phyloP scores from a whole-genome alignment of 2,329 filamentous ascomycete genomes.

The Ustulina deusta region DNA sequence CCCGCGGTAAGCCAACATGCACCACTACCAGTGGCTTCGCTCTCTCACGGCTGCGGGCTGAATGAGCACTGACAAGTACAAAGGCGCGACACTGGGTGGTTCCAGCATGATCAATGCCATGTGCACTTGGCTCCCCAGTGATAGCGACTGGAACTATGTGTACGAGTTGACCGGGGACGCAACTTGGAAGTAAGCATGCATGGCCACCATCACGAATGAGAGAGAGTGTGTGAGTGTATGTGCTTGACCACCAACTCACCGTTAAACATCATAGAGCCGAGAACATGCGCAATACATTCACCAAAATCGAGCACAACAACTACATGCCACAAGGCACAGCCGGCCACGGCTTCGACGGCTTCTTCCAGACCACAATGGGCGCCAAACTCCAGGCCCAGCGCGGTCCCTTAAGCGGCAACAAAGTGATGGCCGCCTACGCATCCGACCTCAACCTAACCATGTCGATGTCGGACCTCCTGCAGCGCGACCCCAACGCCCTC shows the following conservation, averaged over 20 bases:
- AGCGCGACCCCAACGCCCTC: conserved; percentile 38
- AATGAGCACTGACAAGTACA: conserved; percentile 5
- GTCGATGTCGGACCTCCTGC: conserved; percentile 32
- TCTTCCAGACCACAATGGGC: conserved; percentile 35
- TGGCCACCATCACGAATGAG: neutral
- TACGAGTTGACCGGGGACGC: conserved; percentile 40
- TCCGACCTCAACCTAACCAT: conserved; percentile 26
- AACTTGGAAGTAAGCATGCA: conserved; percentile 41
- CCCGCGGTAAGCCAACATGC: conserved; percentile 40
- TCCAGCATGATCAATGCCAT: conserved; percentile 45
- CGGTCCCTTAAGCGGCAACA: conserved; percentile 26
- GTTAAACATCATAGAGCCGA: conserved; percentile 22
- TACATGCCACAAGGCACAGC: conserved; percentile 38
- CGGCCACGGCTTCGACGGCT: conserved; percentile 41
- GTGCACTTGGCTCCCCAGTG: conserved; percentile 39
- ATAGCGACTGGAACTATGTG: conserved; percentile 45
- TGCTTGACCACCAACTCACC: conserved; percentile 7
- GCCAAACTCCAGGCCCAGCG: conserved; percentile 33
- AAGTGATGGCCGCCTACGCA: conserved; percentile 32
- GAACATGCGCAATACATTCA: conserved; percentile 40
- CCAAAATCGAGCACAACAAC: conserved; percentile 41
- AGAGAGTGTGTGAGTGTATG: neutral
- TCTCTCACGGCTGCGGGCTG: neutral
- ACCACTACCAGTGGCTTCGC: neutral
- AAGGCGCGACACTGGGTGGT: conserved; percentile 45